Evolutionary conservation across 1,284 basidiomycete species (phyloP).

Genomic region (Naganishia sp.): DNA sequence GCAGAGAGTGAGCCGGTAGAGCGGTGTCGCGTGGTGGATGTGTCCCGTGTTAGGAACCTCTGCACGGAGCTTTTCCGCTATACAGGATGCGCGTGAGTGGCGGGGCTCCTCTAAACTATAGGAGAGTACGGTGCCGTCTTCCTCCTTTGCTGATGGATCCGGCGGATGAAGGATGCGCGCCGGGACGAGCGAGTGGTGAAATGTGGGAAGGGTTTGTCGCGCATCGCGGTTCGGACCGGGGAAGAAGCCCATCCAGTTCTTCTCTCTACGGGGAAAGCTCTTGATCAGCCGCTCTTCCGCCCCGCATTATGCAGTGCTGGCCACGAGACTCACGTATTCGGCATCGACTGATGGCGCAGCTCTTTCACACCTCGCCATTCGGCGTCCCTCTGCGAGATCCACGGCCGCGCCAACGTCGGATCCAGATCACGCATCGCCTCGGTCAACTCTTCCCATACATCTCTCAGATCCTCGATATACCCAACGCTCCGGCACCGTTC

Average conservation of each 20-base stretch:
- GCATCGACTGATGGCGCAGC: not conserved
- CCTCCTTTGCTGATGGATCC: not conserved
- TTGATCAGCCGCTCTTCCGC: not conserved
- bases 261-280: not conserved
- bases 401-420: not conserved
- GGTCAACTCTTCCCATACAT: constrained; percentile 18
- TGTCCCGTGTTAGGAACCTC: not conserved
- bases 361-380: constrained; percentile 1
- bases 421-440: constrained; percentile 8
- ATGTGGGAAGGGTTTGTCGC: constrained; percentile 5
- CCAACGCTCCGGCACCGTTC: constrained; percentile 14
- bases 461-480: constrained; percentile 8
- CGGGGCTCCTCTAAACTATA: not conserved
- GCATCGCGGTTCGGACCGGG: not conserved
- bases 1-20: constrained; percentile 67
- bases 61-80: not conserved
- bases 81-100: not conserved
- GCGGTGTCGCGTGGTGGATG: constrained; percentile 18
- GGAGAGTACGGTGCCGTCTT: not conserved
- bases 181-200: constrained; percentile 9
- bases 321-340: constrained; percentile 11
- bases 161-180: not conserved
- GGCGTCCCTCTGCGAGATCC: not conserved
- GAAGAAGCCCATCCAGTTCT: constrained; percentile 27
- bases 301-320: not conserved